Evolutionary conservation across 2,329 filamentous ascomycete species (phyloP).

Genomic region (Aspergillus ochraceus): DNA sequence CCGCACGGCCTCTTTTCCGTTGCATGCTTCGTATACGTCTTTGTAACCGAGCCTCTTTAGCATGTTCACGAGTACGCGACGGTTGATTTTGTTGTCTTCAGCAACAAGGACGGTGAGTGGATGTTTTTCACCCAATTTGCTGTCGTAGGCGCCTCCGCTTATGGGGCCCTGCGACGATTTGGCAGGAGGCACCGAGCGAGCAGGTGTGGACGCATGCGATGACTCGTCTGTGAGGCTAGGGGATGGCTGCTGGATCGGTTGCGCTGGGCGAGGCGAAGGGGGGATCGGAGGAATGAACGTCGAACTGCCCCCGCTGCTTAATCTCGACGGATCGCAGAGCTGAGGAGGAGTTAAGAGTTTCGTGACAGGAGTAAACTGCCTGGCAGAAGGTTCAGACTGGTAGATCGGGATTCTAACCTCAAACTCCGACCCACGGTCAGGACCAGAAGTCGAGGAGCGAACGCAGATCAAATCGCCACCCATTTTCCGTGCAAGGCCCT

Average conservation of each 20-base stretch:
- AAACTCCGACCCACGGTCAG: slow-evolving; percentile 65
- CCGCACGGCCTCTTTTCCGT: slow-evolving; percentile 67
- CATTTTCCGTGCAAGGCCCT: slow-evolving; percentile 67
- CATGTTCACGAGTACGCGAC: slow-evolving; percentile 66
- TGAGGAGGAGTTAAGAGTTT: slow-evolving; percentile 37
- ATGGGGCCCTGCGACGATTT: slow-evolving; percentile 28
- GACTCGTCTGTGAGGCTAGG: slow-evolving; percentile 29
- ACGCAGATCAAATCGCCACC: slow-evolving; percentile 67
- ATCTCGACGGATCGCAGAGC: slow-evolving; percentile 20
- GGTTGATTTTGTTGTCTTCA: slow-evolving; percentile 73
- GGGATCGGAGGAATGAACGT: slow-evolving; percentile 21
- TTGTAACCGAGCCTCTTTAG: slow-evolving; percentile 66
- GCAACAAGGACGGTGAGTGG: slow-evolving; percentile 69
- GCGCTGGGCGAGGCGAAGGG: slow-evolving; percentile 26
- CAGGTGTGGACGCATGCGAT: slow-evolving; percentile 24
- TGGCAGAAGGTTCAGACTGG: slow-evolving; percentile 45
- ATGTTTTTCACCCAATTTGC: slow-evolving; percentile 57
- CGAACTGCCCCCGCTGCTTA: slow-evolving; percentile 25
- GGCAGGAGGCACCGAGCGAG: slow-evolving; percentile 21
- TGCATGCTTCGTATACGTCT: slow-evolving; percentile 64
- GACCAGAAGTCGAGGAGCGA: slow-evolving; percentile 61
- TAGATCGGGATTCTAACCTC: slow-evolving; percentile 65
- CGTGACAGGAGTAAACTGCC: slow-evolving; percentile 51
- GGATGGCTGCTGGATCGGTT: slow-evolving; percentile 30
- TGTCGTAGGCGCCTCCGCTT: slow-evolving; percentile 48